Conservation (phyloP, 1,284 basidiomycete genomes). For the Naganishia sp. region DNA sequence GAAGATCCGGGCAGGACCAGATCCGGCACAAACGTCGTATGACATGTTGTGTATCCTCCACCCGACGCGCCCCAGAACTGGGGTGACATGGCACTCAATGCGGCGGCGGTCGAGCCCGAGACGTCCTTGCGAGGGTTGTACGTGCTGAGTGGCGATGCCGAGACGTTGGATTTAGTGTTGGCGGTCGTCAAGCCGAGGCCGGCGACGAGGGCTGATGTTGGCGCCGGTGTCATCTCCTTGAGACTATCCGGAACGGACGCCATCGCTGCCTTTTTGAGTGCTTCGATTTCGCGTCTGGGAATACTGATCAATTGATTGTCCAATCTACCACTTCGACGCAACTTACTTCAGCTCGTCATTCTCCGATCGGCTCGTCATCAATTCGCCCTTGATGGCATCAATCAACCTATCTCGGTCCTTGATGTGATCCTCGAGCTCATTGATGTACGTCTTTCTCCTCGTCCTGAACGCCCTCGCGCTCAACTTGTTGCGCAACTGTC, state of each 20-base stretch:
- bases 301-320: constrained; percentile 4
- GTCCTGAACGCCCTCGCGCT: constrained; percentile 92
- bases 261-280: constrained; percentile 69
- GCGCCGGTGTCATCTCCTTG: constrained; percentile 38
- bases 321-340: constrained; percentile 17
- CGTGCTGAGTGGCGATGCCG: constrained; percentile 48
- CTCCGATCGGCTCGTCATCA: constrained; percentile 75
- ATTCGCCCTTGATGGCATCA: constrained; percentile 80
- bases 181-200: constrained; percentile 35
- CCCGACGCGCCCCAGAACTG: constrained; percentile 40
- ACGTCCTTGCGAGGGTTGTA: constrained; percentile 84
- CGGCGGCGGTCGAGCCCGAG: constrained; percentile 59
- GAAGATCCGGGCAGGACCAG: constrained; percentile 44
- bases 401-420: constrained; percentile 88
- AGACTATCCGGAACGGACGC: constrained; percentile 48
- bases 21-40: constrained; percentile 75
- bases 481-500: constrained; percentile 95
- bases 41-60: constrained; percentile 78
- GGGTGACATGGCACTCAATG: constrained; percentile 41
- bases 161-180: constrained; percentile 16
- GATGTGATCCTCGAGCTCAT: constrained; percentile 89
- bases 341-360: constrained; percentile 69
- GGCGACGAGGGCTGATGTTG: constrained; percentile 35
- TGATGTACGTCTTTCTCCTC: constrained; percentile 91
- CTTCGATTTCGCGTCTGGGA: constrained; percentile 72